Evolutionary conservation across 768 basidiomycete genomes (phyloP).

Genomic region (Xanthoconium stramineum): DNA sequence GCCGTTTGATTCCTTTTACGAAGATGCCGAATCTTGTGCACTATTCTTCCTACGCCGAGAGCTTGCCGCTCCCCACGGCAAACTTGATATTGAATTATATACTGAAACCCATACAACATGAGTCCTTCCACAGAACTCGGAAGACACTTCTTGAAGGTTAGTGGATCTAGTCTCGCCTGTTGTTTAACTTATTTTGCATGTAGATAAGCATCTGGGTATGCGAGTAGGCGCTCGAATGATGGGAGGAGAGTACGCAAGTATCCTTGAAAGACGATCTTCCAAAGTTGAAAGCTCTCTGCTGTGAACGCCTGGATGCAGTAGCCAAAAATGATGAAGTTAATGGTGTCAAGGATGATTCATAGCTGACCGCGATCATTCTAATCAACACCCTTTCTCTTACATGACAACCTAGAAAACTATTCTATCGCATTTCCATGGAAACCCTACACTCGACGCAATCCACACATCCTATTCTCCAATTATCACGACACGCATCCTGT

Average conservation of each 20-base stretch:
- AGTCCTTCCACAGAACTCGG: constrained; percentile 81
- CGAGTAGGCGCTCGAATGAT: constrained; percentile 79
- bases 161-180: constrained; percentile 6
- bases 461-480: constrained; percentile 21
- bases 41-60: constrained; percentile 83
- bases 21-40: constrained; percentile 84
- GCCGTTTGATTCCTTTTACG: constrained; percentile 9
- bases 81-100: constrained; percentile 88
- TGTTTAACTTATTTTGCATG: neutral
- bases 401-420: constrained; percentile 22
- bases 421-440: constrained; percentile 26
- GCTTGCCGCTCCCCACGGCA: constrained; percentile 73
- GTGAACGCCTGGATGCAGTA: constrained; percentile 13
- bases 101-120: constrained; percentile 65
- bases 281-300: constrained; percentile 20
- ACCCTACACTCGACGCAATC: constrained; percentile 22
- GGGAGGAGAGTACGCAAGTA: constrained; percentile 61
- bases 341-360: constrained; percentile 16
- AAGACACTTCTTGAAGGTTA: constrained; percentile 80
- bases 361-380: neutral
- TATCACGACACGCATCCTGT: constrained; percentile 24
- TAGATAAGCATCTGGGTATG: constrained; percentile 82
- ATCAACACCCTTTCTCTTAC: neutral
- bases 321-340: constrained; percentile 8
- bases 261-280: constrained; percentile 56